phyloP scores from a whole-genome alignment of 768 basidiomycete genomes.

The Trametes coccinea region DNA sequence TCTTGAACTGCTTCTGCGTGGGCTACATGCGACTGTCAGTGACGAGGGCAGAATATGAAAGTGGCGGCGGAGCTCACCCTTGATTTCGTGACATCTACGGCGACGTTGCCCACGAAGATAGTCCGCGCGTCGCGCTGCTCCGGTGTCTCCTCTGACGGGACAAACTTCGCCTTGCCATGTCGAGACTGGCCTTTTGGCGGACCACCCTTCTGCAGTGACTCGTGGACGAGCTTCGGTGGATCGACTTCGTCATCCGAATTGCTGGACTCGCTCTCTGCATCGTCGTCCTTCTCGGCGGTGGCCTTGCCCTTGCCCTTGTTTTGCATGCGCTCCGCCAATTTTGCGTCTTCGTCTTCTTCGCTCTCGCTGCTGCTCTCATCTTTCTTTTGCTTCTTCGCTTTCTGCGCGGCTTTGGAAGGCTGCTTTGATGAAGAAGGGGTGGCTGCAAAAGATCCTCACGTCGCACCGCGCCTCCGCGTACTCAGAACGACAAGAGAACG shows the following conservation, averaged over 20 bases:
- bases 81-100: slow-evolving; percentile 71
- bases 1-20: slow-evolving; percentile 70
- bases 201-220: slow-evolving; percentile 44
- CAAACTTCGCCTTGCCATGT: slow-evolving; percentile 46
- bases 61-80: slow-evolving; percentile 50
- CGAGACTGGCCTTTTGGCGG: slow-evolving; percentile 30
- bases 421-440: slow-evolving; percentile 5
- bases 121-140: slow-evolving; percentile 79
- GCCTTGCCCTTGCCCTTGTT: slow-evolving; percentile 1
- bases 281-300: slow-evolving; percentile 8
- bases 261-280: slow-evolving; percentile 19
- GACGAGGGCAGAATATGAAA: neutral
- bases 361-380: slow-evolving; percentile 1
- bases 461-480: neutral
- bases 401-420: neutral
- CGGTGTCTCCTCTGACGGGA: slow-evolving; percentile 69
- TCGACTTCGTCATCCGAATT: slow-evolving; percentile 39
- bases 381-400: neutral
- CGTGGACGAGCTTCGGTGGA: slow-evolving; percentile 57
- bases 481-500: neutral
- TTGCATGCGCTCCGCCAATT: neutral
- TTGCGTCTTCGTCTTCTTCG: slow-evolving; percentile 8
- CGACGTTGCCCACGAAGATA: slow-evolving; percentile 89
- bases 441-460: neutral
- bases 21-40: slow-evolving; percentile 46